Evolutionary conservation across 768 basidiomycete genomes (phyloP), one percentile per base, ranked within the genome.

Genomic region (Amanita molliuscula): DNA sequence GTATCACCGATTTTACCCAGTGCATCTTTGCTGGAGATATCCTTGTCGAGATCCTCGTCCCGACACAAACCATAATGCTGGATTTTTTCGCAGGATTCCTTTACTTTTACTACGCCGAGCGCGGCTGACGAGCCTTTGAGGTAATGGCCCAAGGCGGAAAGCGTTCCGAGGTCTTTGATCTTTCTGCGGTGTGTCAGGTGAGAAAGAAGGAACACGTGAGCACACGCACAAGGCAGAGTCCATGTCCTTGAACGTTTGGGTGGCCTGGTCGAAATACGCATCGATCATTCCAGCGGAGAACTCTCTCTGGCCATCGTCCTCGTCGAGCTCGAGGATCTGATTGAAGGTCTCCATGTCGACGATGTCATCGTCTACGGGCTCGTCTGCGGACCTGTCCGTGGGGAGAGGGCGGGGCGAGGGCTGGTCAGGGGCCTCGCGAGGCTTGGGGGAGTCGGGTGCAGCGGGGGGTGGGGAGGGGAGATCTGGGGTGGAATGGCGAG

Each of bases 121-220:
- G 94, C 90, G 25, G 94, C 94, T 10, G 93, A 95, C 2, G 94
- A 97, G 42, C 95, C 95, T 66, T 98, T 99, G 61, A 98, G 81
- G 68, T 89, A 99, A 67, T 99, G 95, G 0, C 94, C 96, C 8
- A 86, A 74, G 15, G 70, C 67, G 2, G 88, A 84, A 15, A 99
- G 78, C 49, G 76, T 62, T 8, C 59, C 56, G 8, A 95, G 76
- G 56, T 93, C 76, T 54, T 81, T 75, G 20, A 58, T 63, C 34
- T 58, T 58, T 54, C 88, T 90, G 55, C 43, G 51, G 55, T 52
- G 51, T 40, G 44, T 11, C 25, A 49, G 36, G 55, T 51, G 15
- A 49, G 48, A 7, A 40, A 18, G 34, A 45, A 43, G 10, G 56
- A 44, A 45, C 48, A 43, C 29, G 47, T 45, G 45, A 40, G 15